These are phyloP conservation scores for Cystobasidiaceae sp. DNA, from an alignment of 1,284 basidiomycete species.

Conservation along the genomic window DNA sequence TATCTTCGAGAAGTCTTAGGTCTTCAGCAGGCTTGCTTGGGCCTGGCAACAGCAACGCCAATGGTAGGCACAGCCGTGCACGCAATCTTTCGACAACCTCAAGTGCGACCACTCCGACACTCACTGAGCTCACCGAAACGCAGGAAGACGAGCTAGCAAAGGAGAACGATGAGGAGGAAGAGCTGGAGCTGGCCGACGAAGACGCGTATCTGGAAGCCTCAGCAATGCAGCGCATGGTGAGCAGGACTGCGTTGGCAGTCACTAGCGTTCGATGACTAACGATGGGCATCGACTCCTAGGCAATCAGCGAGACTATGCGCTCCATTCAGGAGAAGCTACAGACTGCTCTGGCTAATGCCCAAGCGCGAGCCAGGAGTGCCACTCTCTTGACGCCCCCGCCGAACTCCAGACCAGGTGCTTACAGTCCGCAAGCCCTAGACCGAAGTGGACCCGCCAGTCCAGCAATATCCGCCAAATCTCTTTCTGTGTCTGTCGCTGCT, in stretches of 20 bases:
- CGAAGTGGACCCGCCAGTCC: no score
- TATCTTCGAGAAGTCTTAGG: neutral
- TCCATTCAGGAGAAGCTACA: constrained; percentile 15
- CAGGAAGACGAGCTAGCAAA: neutral
- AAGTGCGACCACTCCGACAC: neutral
- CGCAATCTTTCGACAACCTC: neutral
- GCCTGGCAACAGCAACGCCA: neutral
- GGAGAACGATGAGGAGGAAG: neutral
- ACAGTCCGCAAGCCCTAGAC: neutral
- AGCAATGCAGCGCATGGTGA: neutral
- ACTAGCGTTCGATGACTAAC: neutral
- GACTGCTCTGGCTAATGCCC: neutral
- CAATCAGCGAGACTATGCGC: constrained; percentile 12
- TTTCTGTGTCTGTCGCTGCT: no score
- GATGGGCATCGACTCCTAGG: neutral
- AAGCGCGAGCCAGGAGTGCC: constrained; percentile 2
- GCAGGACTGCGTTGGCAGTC: neutral
- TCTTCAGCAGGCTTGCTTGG: neutral
- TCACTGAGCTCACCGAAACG: neutral
- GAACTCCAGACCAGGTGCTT: neutral
- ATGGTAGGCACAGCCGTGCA: neutral
- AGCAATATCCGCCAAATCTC: no score
- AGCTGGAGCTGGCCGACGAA: neutral
- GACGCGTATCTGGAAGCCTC: neutral
- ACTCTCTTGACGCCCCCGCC: neutral